These are phyloP conservation scores for Elasticomyces elasticus DNA, from an alignment of 495 filamentous ascomycete genomes.

Conservation along the genomic window DNA sequence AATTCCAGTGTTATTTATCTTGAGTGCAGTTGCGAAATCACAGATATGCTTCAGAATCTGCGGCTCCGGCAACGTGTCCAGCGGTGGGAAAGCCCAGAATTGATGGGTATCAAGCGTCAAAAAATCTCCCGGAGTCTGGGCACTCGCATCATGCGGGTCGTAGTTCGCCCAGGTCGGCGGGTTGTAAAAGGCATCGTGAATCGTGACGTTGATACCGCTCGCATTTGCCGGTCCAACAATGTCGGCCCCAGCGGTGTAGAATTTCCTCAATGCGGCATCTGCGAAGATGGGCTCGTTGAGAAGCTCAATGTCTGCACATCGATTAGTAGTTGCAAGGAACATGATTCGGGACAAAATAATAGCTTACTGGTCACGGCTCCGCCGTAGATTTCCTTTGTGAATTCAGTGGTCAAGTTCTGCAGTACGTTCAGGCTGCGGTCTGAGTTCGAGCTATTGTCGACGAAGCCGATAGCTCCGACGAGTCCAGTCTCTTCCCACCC, in stretches of 20 bases:
- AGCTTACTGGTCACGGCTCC: constrained; percentile 4
- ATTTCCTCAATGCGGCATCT: not conserved
- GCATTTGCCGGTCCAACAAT: constrained; percentile 2
- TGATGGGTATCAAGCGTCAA: constrained; percentile 12
- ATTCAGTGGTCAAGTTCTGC: constrained; percentile 9
- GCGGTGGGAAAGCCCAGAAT: constrained; percentile 13
- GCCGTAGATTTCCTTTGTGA: not conserved
- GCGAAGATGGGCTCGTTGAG: constrained; percentile 13
- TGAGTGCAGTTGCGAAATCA: not conserved
- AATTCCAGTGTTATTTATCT: constrained; percentile 7
- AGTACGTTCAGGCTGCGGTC: constrained; percentile 11
- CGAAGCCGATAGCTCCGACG: constrained; percentile 4
- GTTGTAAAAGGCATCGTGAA: constrained; percentile 14
- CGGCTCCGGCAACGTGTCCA: not conserved
- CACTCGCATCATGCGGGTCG: constrained; percentile 3
- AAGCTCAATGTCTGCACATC: constrained; percentile 4
- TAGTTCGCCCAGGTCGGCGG: constrained; percentile 12
- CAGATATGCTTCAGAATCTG: constrained; percentile 8
- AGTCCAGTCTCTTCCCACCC: constrained; percentile 12
- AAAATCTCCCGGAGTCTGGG: not conserved
- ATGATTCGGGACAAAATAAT: not conserved
- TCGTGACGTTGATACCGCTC: constrained; percentile 14
- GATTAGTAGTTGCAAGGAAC: not conserved
- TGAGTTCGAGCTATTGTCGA: constrained; percentile 5
- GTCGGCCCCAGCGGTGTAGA: constrained; percentile 7